Base-by-base conservation (phyloP, 2,329 filamentous ascomycete species). In the Septoria petroselini region DNA sequence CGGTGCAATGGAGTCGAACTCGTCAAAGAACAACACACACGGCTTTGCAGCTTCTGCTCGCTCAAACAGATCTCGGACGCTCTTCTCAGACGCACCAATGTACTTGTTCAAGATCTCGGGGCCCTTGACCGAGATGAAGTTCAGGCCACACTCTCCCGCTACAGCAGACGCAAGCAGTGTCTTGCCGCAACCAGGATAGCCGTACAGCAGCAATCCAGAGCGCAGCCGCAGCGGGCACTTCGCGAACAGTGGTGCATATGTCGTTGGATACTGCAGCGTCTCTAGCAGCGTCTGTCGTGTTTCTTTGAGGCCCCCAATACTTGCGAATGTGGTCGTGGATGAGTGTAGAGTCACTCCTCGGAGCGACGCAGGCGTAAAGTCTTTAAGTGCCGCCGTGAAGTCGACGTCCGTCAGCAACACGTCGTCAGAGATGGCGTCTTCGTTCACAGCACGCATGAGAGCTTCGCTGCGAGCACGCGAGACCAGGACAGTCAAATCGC, bases 101-200 rank as follows among this genome's bases (percentile, higher is more conserved):
- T 98, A 98, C 72, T 98, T 98, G 76, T 98, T 98, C 47, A 98
- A 73, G 52, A 98, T 97, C 69, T 98, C 94, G 0, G 93, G 93
- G 0, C 93, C 93, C 72, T 98, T 98, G 64, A 98, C 93, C 33
- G 85, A 91, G 70, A 98, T 98, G 71, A 98, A 98, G 70, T 98
- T 98, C 53, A 98, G 82, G 0, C 91, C 91, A 64, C 91, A 97
- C 72, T 98, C 93, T 48, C 91, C 91, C 9, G 94, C 93, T n/a
- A 98, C 91, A 0, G 93, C 93, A 50, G 88, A 95, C 15, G 94
- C 93, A 7, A 98, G 81, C 7, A 98, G 78, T 0, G 93, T 98
- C 72, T 98, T 98, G 54, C 94, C 94, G 65, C 93, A 97, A 2
- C 93, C 93, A 0, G 93, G 93, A 63, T 87, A 97, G 21, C 93